Evolutionary conservation across 2,329 filamentous ascomycete species (phyloP).

Genomic region (Pestalotiopsis fici): DNA sequence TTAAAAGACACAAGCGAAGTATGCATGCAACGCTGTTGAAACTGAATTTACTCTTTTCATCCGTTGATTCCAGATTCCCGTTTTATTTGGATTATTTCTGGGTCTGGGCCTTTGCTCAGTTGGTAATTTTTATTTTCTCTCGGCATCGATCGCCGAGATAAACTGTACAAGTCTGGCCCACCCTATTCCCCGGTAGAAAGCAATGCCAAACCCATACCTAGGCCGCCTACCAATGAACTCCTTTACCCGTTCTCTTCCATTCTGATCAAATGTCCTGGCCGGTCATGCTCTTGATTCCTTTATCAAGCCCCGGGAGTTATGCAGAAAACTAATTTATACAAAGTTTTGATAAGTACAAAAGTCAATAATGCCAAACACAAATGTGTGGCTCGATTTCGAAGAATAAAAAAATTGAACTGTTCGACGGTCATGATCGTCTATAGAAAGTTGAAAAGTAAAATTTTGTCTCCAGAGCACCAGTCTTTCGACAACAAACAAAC

Average conservation of each 20-base stretch:
- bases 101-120: not conserved
- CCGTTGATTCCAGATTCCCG: not conserved
- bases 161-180: not conserved
- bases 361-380: not conserved
- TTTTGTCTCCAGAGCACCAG: not conserved
- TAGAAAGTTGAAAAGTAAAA: not conserved
- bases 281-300: not conserved
- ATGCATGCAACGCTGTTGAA: not conserved
- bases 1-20: not conserved
- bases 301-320: not conserved
- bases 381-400: not conserved
- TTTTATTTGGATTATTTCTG: too few relatives aligned
- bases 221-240: not conserved
- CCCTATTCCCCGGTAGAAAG: not conserved
- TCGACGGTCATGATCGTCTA: not conserved
- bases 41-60: not conserved
- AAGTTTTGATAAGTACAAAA: not conserved
- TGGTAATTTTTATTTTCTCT: not conserved
- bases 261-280: not conserved
- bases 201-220: not conserved
- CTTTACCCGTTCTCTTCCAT: not conserved
- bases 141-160: not conserved
- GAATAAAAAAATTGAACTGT: not conserved
- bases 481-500: not conserved
- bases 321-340: conserved; percentile 7